Conservation (phyloP, 495 filamentous ascomycete species). For the Penicillium lividum region DNA sequence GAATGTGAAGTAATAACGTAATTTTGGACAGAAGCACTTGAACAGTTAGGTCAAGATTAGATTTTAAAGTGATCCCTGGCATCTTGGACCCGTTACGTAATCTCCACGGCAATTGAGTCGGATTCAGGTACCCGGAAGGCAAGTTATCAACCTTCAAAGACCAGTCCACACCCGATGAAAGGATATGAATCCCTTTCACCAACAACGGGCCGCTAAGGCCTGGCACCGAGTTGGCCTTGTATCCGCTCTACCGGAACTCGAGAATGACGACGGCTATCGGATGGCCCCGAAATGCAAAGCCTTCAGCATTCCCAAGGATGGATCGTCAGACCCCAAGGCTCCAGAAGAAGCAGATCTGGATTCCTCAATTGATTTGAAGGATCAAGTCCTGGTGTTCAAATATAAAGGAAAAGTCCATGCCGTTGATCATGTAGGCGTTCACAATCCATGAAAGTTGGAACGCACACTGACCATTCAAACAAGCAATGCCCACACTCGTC, state of each 20-base stretch:
- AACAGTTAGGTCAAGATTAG: too few species aligned
- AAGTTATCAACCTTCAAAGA: neutral
- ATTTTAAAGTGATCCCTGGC: too few species aligned
- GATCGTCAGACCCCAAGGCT: conserved; percentile 14
- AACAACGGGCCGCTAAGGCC: conserved; percentile 6
- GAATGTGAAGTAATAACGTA: too few species aligned
- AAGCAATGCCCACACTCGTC: conserved; percentile 64
- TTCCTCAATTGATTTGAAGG: conserved; percentile 46
- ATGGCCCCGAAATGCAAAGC: conserved; percentile 54
- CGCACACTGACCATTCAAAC: conserved; percentile 3
- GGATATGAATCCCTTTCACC: conserved; percentile 7
- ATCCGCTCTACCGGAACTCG: conserved; percentile 53
- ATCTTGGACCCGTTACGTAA: neutral
- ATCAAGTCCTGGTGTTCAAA: conserved; percentile 60
- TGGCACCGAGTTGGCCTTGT: conserved; percentile 46
- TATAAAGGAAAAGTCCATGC: conserved; percentile 59
- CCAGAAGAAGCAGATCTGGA: conserved; percentile 41
- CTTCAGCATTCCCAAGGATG: conserved; percentile 50
- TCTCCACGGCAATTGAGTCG: neutral
- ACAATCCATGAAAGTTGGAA: neutral
- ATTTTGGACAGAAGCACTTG: too few species aligned
- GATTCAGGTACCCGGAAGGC: neutral
- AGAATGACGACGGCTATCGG: conserved; percentile 33
- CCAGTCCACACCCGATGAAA: neutral
- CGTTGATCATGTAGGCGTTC: conserved; percentile 56